Evolutionary conservation across 352 stramenopile genomes (phyloP), one percentile per base, ranked within the genome.

Genomic region (Phytophthora cajani): DNA sequence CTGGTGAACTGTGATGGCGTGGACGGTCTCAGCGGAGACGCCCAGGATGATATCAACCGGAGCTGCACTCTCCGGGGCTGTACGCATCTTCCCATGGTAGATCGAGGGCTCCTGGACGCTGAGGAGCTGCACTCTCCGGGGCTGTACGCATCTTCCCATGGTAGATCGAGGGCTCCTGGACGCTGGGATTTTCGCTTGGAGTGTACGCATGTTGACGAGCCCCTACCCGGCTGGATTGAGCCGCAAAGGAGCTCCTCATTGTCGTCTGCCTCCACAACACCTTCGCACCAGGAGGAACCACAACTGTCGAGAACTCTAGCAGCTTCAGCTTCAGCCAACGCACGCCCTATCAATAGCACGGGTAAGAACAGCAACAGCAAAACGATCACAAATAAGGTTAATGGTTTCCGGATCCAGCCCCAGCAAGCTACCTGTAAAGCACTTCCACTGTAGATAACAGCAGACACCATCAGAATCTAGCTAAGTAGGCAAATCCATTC

Each of bases 71-170:
- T 78, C 52, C 7, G n/a, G 9, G 11, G 12, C 30, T 4, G 71
- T 54, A 14, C 27, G 49, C 79, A 89, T 90, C 65, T 83, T 86
- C 10, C 84, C 82, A 17, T 80, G 64, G 54, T 88, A 80, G 42
- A 72, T 73, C 2, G 46, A 69, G 4, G 82, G 72, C 62, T 89
- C 80, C 54, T 62, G 68, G 27, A 58, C 17, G 19, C 52, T 63
- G 40, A n/a, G 60, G 7, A 44, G 46, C 42, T 1, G 49, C 25
- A 14, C 36, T 33, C 51, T 78, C 52, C 7, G n/a, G 9, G 11
- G 12, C 30, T 4, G 71, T 54, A 14, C 27, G 49, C 79, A 89
- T 90, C 65, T 83, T 86, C 10, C 84, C 82, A 17, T 80, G 64
- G 54, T 88, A 80, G 42, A 72, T 73, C 2, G 46, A 69, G 4